phyloP scores from a whole-genome alignment of 441 rosid genomes.

The Populus hybrid region DNA sequence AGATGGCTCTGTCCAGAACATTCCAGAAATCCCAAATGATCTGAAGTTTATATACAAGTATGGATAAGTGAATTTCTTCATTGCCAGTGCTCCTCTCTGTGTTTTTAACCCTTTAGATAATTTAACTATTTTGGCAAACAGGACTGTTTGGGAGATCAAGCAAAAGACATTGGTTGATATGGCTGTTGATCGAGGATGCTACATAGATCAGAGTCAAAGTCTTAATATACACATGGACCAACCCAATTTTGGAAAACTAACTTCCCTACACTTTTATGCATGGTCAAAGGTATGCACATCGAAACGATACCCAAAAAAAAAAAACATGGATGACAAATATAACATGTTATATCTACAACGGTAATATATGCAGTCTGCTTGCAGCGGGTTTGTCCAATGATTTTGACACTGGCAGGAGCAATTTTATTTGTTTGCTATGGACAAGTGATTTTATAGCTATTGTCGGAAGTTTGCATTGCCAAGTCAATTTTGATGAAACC shows the following conservation, averaged over 20 bases:
- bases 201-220: slow-evolving; percentile 91
- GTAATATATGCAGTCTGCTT: too few relatives aligned
- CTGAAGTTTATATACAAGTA: slow-evolving; percentile 82
- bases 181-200: slow-evolving; percentile 92
- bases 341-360: too few relatives aligned
- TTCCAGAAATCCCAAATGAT: slow-evolving; percentile 66
- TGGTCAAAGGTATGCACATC: slow-evolving; percentile 70
- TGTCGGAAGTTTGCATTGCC: not conserved
- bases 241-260: slow-evolving; percentile 75
- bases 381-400: too few relatives aligned
- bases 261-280: slow-evolving; percentile 78
- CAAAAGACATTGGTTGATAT: slow-evolving; percentile 85
- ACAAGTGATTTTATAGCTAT: not conserved
- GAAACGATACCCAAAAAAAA: too few relatives aligned
- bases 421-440: too few relatives aligned
- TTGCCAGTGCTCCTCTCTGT: not conserved
- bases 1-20: slow-evolving; percentile 71
- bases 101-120: not conserved
- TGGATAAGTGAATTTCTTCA: not conserved
- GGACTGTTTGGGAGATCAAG: slow-evolving; percentile 98
- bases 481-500: not conserved
- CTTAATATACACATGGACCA: slow-evolving; percentile 90
- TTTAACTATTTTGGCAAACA: slow-evolving; percentile 18
- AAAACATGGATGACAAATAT: too few relatives aligned
- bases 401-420: too few relatives aligned